Percentiles rank a stretch among this genome's conserved stretches.
Conservation (phyloP, 2,329 filamentous ascomycete species). For the Diaporthe aspalathi region DNA sequence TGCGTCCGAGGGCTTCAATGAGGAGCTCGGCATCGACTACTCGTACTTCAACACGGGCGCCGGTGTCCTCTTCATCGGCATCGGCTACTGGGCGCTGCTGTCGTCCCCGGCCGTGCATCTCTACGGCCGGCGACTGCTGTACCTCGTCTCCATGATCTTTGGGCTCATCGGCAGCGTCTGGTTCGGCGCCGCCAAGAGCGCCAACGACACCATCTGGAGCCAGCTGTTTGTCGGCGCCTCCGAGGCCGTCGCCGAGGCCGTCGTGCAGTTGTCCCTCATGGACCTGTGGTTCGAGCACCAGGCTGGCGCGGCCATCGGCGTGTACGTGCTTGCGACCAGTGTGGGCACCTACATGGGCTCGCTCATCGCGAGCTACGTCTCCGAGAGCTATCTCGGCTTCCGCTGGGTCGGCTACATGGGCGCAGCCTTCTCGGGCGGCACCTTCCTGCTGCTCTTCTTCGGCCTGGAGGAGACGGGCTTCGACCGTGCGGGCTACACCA, state of each 20-base stretch:
- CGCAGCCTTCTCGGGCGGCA: conserved; percentile 45
- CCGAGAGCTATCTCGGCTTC: conserved; percentile 59
- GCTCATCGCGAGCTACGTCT: conserved; percentile 63
- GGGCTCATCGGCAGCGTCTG: conserved; percentile 59
- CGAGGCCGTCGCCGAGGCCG: conserved; percentile 66
- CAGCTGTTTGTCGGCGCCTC: conserved; percentile 69
- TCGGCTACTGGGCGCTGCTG: conserved; percentile 66
- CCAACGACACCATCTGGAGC: conserved; percentile 62
- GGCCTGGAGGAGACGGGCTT: conserved; percentile 67
- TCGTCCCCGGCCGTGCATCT: conserved; percentile 64
- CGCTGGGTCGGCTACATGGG: conserved; percentile 53
- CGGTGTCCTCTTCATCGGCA: conserved; percentile 65
- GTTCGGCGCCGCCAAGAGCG: conserved; percentile 59
- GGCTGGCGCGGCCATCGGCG: conserved; percentile 63
- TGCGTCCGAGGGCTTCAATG: conserved; percentile 61
- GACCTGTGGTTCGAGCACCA: conserved; percentile 70
- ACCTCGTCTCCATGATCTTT: conserved; percentile 60
- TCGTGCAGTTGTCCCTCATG: conserved; percentile 66
- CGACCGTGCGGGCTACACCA: conserved; percentile 53
- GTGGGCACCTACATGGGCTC: conserved; percentile 68
- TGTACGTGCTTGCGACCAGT: conserved; percentile 67
- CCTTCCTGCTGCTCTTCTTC: conserved; percentile 54
- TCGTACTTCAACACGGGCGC: conserved; percentile 58
- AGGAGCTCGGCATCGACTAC: conserved; percentile 62
- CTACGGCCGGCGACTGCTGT: conserved; percentile 66